Percentiles rank a stretch among this genome's conserved stretches.
phyloP scores from a whole-genome alignment of 352 stramenopile species.

The Blastocystis sp. region DNA sequence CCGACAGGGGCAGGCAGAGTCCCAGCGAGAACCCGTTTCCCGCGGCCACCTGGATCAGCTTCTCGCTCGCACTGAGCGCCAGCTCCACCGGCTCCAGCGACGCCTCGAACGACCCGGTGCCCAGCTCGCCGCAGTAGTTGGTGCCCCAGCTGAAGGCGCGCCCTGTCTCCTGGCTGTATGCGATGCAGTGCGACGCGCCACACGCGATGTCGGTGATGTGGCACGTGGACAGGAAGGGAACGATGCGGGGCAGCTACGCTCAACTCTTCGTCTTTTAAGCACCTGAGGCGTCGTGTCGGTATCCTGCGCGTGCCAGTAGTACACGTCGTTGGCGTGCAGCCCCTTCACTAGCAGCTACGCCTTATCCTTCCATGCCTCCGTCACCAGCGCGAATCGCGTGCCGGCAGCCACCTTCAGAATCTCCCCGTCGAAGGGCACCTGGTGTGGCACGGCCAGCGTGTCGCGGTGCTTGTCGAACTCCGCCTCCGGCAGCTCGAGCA shows the following conservation, averaged over 20 bases:
- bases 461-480: background rate
- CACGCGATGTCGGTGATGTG: constrained; percentile 70
- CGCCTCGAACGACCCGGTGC: background rate
- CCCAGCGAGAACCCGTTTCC: constrained; percentile 33
- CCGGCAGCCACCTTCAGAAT: constrained; percentile 50
- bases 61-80: background rate
- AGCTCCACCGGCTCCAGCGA: constrained; percentile 14
- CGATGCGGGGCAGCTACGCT: constrained; percentile 69
- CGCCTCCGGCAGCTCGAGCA: constrained; percentile 18
- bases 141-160: constrained; percentile 72
- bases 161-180: constrained; percentile 71
- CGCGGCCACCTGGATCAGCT: constrained; percentile 24
- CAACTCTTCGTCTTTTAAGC: background rate
- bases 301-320: constrained; percentile 32
- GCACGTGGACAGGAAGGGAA: background rate
- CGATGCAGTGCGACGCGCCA: constrained; percentile 71
- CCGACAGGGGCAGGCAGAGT: constrained; percentile 8
- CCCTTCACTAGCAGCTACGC: constrained; percentile 15
- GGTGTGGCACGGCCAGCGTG: background rate
- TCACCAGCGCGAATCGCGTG: constrained; percentile 37
- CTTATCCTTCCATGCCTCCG: background rate
- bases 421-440: background rate
- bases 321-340: constrained; percentile 22
- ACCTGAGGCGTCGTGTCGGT: background rate
- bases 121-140: constrained; percentile 60